These are phyloP conservation scores for Filosporella fistucella DNA, from an alignment of 495 filamentous ascomycete species.

Conservation along the genomic window DNA sequence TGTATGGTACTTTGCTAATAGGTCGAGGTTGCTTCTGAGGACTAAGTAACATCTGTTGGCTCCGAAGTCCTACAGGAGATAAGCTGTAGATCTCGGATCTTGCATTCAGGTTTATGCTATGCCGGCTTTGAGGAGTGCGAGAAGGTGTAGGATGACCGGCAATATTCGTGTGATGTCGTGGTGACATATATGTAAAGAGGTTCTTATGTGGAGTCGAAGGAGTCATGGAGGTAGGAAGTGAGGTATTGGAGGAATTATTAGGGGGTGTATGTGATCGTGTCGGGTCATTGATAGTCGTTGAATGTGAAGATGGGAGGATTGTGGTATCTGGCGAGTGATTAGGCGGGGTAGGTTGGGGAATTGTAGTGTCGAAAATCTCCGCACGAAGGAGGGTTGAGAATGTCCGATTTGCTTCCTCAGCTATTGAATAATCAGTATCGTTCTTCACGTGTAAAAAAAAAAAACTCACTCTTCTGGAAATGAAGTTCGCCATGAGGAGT, in stretches of 20 bases:
- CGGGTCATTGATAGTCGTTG: conserved; percentile 57
- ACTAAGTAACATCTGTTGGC: conserved; percentile 85
- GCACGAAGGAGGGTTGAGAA: conserved; percentile 85
- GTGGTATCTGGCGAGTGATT: conserved; percentile 60
- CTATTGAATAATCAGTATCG: conserved; percentile 37
- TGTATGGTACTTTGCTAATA: conserved; percentile 94
- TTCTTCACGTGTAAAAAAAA: conserved; percentile 1
- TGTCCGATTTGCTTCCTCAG: conserved; percentile 88
- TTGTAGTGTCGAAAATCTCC: conserved; percentile 84
- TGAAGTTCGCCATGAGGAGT: conserved; percentile 86
- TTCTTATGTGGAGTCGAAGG: conserved; percentile 97
- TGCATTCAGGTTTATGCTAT: conserved; percentile 80
- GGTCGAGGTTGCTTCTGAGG: conserved; percentile 83
- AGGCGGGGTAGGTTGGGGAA: conserved; percentile 75
- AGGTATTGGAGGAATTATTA: conserved; percentile 50
- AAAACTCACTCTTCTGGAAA: conserved; percentile 79
- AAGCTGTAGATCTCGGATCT: conserved; percentile 89
- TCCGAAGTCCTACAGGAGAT: conserved; percentile 84
- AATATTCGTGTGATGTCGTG: conserved; percentile 58
- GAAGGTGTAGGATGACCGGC: conserved; percentile 78
- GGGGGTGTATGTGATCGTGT: conserved; percentile 80
- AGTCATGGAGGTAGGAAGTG: conserved; percentile 64
- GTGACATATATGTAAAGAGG: conserved; percentile 87
- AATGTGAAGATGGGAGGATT: conserved; percentile 45
- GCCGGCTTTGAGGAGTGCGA: conserved; percentile 81